phyloP scores from a whole-genome alignment of 176 grass and related monocot species.

The Typha latifolia region DNA sequence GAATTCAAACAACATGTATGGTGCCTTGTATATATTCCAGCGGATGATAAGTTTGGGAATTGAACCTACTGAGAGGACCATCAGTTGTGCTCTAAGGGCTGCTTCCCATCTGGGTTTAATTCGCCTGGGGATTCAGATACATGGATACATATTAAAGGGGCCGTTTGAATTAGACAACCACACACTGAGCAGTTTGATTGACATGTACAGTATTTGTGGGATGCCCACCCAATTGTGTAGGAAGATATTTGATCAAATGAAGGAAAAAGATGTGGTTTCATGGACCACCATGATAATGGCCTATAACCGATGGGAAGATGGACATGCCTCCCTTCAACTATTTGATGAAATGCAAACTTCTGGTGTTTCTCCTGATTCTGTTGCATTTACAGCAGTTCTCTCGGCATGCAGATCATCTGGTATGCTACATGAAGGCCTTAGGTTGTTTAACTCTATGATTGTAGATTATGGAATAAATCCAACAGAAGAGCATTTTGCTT shows the following conservation, averaged over 20 bases:
- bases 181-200: conserved; percentile 7
- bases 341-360: conserved; percentile 1
- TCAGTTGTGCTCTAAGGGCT: conserved; percentile 6
- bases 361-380: conserved; percentile 2
- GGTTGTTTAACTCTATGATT: neutral
- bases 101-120: neutral
- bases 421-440: neutral
- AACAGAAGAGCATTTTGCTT: conserved; percentile 8
- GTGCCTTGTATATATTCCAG: neutral
- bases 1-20: neutral
- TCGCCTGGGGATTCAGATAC: conserved; percentile 8
- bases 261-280: conserved; percentile 4
- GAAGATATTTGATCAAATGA: conserved; percentile 12
- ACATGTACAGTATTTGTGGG: conserved; percentile 3
- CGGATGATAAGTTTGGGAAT: neutral
- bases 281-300: conserved; percentile 9
- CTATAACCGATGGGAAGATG: neutral
- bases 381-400: conserved; percentile 11
- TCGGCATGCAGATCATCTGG: conserved; percentile 5
- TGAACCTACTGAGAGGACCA: conserved; percentile 4
- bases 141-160: conserved; percentile 3
- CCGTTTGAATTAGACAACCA: conserved; percentile 6
- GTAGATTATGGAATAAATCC: conserved; percentile 7
- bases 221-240: neutral
- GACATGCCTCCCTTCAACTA: conserved; percentile 1